Evolutionary conservation across 805 yeast genomes (phyloP), one percentile per base, ranked within the genome.

Genomic region (Pichia rugopelliculosa): DNA sequence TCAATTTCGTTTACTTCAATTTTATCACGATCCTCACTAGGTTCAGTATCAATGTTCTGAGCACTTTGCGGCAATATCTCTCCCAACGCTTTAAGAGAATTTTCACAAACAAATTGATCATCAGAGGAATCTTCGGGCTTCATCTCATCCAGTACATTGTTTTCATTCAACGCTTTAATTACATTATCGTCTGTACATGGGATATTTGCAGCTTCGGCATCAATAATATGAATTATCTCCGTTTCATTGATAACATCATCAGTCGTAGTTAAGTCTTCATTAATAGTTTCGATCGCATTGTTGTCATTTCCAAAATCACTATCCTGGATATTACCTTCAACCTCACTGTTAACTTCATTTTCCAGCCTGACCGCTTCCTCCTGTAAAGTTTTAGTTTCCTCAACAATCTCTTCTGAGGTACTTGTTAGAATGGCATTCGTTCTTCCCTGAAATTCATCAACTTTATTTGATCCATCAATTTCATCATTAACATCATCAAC

Each of bases 401-500:
- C 6, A 13, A 30, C 33, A 13, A 30, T n/a, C 4, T 27, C 33
- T 9, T 7, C 13, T 13, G 33, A 27, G 15, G 12, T 4, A n/a
- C 7, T 30, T 27, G n/a, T n/a, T 27, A 11, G 13, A 15, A 2
- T 6, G 15, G 5, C n/a, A 3, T 30, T 30, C 6, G 7, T 30
- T n/a, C 10, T 10, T n/a, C 11, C 22, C 17, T 18, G 25, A 33
- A 10, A 23, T 24, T 25, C 36, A n/a, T 44, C 20, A 18, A 6
- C 18, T 6, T 24, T 23, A 15, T 17, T 6, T 41, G 26, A 20
- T 8, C 41, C 48, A 24, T 21, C 5, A 9, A 21, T 37, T 20
- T 39, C 42, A 7, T 23, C 45, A 20, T 30, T 38, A 26, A 30
- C 22, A n/a, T 43, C 50, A 7, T 34, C 48, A 21, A 10, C 5